Conservation (phyloP, 495 filamentous ascomycete species). For the Podospora bellae-mahoneyi region DNA sequence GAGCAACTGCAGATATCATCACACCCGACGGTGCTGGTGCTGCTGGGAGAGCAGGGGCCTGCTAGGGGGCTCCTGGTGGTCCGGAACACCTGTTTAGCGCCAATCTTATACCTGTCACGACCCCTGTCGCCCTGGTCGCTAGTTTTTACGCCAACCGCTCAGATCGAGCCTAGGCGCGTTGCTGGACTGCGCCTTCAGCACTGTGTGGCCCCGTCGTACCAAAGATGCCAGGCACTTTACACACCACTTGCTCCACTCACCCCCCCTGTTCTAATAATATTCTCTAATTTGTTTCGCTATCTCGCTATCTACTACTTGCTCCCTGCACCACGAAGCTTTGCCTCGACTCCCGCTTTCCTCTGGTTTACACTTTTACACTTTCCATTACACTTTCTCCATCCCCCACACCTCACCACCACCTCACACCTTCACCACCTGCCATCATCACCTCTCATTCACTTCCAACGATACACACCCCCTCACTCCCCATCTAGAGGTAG, state of each 20-base stretch:
- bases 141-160: conserved; percentile 20
- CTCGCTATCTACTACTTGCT: neutral
- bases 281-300: neutral
- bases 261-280: neutral
- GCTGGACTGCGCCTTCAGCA: conserved; percentile 1
- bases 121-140: conserved; percentile 19
- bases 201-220: conserved; percentile 4
- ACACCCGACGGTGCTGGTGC: neutral
- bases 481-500: too few species aligned
- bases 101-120: conserved; percentile 18
- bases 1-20: neutral
- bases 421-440: neutral
- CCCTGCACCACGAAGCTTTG: neutral
- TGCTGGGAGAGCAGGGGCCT: neutral
- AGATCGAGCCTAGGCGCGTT: conserved; percentile 12
- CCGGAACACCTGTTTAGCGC: conserved; percentile 3
- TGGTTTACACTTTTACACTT: neutral
- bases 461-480: neutral
- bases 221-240: neutral
- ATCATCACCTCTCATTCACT: neutral
- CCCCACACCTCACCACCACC: neutral
- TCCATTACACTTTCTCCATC: neutral
- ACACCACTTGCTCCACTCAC: conserved; percentile 4
- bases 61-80: neutral
- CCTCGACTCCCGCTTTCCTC: neutral